phyloP scores from a whole-genome alignment of 495 filamentous ascomycete species.

The Opeltia flavorubescens region DNA sequence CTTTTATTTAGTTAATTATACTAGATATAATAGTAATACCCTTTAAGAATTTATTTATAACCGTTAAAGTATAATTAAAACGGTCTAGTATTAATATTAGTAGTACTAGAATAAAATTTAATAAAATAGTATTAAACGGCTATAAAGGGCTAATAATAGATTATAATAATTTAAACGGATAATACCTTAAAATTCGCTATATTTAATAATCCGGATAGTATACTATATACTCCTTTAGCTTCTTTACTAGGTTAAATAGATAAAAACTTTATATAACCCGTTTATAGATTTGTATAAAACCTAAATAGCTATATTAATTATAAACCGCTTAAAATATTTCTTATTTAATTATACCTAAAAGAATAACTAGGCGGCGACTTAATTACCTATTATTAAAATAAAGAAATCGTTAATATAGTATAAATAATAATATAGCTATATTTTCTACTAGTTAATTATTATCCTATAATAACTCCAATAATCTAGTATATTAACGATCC shows the following conservation, averaged over 20 bases:
- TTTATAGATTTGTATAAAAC: constrained; percentile 5
- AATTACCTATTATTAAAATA: neutral
- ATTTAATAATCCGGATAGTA: constrained; percentile 6
- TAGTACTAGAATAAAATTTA: constrained; percentile 8
- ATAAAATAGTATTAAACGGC: constrained; percentile 6
- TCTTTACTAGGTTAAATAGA: neutral
- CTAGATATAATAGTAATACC: neutral
- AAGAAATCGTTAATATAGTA: too few relatives aligned
- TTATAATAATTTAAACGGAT: neutral
- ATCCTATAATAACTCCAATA: too few relatives aligned
- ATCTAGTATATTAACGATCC: too few relatives aligned
- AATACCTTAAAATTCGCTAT: neutral
- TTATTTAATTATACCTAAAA: neutral
- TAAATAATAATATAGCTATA: too few relatives aligned
- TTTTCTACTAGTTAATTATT: too few relatives aligned
- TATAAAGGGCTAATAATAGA: neutral
- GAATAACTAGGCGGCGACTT: constrained; percentile 3
- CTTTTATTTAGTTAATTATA: neutral
- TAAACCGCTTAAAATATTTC: constrained; percentile 4
- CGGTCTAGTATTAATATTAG: neutral
- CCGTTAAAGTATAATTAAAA: neutral
- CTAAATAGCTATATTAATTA: neutral
- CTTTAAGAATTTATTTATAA: constrained; percentile 9
- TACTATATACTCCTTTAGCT: constrained; percentile 3
- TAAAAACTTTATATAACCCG: neutral